Evolutionary conservation across 768 basidiomycete species (phyloP).

Genomic region (Lactarius sanguifluus): DNA sequence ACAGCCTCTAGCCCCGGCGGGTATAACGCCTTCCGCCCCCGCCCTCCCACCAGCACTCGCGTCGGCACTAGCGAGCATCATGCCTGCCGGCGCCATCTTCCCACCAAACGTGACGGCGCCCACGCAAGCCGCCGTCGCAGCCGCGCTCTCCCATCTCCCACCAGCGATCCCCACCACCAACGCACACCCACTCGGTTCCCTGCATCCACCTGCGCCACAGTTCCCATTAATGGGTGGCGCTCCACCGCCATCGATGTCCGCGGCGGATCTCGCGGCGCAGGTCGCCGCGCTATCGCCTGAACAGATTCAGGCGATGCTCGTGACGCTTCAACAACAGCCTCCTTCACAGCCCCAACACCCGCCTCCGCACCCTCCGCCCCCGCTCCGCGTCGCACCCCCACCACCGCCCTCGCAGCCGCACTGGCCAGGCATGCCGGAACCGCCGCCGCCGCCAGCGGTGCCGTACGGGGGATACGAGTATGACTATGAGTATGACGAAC

Average conservation of each 20-base stretch:
- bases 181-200: slow-evolving; percentile 32
- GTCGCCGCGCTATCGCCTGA: slow-evolving; percentile 74
- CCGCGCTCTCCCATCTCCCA: slow-evolving; percentile 27
- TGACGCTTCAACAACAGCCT: slow-evolving; percentile 43
- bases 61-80: slow-evolving; percentile 25
- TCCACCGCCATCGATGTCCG: slow-evolving; percentile 37
- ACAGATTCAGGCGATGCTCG: slow-evolving; percentile 68
- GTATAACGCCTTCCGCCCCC: neutral
- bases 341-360: neutral
- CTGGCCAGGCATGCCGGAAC: neutral
- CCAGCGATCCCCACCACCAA: neutral
- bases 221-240: neutral
- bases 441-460: neutral
- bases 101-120: slow-evolving; percentile 10
- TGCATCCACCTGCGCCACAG: slow-evolving; percentile 29
- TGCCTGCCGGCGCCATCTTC: slow-evolving; percentile 4
- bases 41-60: slow-evolving; percentile 24
- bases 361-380: neutral
- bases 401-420: neutral
- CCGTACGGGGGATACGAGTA: slow-evolving; percentile 13
- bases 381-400: neutral
- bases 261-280: slow-evolving; percentile 60
- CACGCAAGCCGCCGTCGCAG: slow-evolving; percentile 20
- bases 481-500: slow-evolving; percentile 19
- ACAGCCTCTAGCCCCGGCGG: neutral